Percentiles rank a stretch among this genome's conserved stretches.
Conservation (phyloP, 139 green algal species). For the Microglena sp. region DNA sequence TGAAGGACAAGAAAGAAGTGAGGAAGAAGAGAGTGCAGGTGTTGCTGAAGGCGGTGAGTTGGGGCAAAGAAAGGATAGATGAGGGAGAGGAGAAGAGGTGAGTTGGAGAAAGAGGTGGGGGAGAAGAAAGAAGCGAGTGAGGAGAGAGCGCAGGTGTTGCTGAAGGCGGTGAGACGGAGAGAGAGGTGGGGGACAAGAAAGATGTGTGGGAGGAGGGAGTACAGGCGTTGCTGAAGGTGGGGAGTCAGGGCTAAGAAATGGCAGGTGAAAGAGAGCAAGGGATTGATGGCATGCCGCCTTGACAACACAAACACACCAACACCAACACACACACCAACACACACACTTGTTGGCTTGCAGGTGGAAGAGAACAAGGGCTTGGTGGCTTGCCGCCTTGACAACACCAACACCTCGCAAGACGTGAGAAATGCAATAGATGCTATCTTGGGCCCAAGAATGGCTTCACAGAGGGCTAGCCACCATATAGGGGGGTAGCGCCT, state of each 20-base stretch:
- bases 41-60: conserved; percentile 14
- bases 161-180: conserved; percentile 16
- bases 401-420: conserved; percentile 22
- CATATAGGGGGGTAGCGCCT: too few species aligned
- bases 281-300: not conserved
- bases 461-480: not conserved
- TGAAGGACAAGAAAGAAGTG: not conserved
- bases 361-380: not conserved
- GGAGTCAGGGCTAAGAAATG: too few species aligned
- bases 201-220: not conserved
- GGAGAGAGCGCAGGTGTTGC: conserved; percentile 2
- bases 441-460: conserved; percentile 6
- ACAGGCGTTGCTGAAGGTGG: too few species aligned
- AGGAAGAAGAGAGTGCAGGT: not conserved
- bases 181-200: not conserved
- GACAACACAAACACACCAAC: not conserved
- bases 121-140: not conserved
- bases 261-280: too few species aligned
- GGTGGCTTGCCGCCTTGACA: conserved; percentile 16
- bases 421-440: conserved; percentile 13
- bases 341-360: not conserved
- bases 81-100: conserved; percentile 3
- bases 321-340: not conserved
- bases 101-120: not conserved
- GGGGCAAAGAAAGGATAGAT: too few species aligned